phyloP scores from a whole-genome alignment of 306 rosid genomes.

The Spatholobus suberectus region DNA sequence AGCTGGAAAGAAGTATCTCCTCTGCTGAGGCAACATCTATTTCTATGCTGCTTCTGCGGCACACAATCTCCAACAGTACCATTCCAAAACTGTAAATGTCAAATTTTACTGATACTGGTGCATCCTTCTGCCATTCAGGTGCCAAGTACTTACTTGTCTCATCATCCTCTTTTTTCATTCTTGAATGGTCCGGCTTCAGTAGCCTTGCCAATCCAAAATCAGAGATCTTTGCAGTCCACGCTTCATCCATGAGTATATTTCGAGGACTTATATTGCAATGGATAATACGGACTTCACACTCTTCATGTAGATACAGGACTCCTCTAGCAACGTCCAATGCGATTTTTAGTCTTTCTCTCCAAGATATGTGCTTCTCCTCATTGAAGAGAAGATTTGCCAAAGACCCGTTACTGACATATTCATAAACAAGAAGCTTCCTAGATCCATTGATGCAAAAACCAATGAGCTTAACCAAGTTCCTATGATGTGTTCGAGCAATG shows the following conservation, averaged over 20 bases:
- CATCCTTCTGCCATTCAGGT: conserved; percentile 49
- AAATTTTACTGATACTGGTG: conserved; percentile 29
- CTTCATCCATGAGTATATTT: conserved; percentile 54
- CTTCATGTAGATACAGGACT: conserved; percentile 48
- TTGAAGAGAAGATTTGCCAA: conserved; percentile 43
- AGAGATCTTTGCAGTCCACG: conserved; percentile 47
- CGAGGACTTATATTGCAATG: conserved; percentile 53
- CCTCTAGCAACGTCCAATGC: conserved; percentile 49
- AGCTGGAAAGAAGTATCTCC: conserved; percentile 35
- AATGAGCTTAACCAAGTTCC: conserved; percentile 48
- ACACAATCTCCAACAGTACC: conserved; percentile 44
- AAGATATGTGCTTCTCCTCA: background rate
- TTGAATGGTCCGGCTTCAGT: background rate
- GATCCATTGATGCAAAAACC: conserved; percentile 54
- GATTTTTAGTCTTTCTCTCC: conserved; percentile 35
- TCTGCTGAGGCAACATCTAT: conserved; percentile 18
- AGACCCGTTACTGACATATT: conserved; percentile 53
- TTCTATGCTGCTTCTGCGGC: conserved; percentile 41
- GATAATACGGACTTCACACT: conserved; percentile 44
- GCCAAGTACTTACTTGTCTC: conserved; percentile 36
- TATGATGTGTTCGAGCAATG: conserved; percentile 53
- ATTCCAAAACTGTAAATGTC: conserved; percentile 47
- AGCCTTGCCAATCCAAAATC: conserved; percentile 55
- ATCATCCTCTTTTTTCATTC: background rate
- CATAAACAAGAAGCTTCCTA: conserved; percentile 47